phyloP scores from a whole-genome alignment of 2,329 filamentous ascomycete species.

The Dichotomopilus funicola region DNA sequence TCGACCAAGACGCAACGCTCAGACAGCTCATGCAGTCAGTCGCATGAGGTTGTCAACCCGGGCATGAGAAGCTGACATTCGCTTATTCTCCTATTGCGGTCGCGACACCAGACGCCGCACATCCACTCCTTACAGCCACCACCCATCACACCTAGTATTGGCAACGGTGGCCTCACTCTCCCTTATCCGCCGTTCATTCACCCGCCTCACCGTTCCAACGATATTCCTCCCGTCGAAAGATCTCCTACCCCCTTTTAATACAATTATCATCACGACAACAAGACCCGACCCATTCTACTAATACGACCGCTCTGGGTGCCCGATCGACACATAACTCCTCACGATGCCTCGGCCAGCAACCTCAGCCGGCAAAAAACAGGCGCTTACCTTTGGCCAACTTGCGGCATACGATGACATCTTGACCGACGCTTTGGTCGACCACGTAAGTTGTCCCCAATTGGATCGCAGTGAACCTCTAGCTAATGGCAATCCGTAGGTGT shows the following conservation, averaged over 20 bases:
- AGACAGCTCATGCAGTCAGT: conserved; percentile 11
- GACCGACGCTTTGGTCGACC: conserved; percentile 91
- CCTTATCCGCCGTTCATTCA: neutral
- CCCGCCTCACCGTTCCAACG: neutral
- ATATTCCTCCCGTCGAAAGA: neutral
- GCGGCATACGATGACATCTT: conserved; percentile 92
- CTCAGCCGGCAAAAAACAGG: conserved; percentile 51
- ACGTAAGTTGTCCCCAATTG: conserved; percentile 54
- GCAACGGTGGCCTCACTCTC: neutral
- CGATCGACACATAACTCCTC: neutral
- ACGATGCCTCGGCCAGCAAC: conserved; percentile 18
- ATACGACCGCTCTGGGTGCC: too few species aligned
- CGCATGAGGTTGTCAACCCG: conserved; percentile 16
- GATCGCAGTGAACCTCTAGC: neutral
- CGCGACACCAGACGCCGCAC: neutral
- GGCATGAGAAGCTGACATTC: conserved; percentile 9
- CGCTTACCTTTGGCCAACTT: conserved; percentile 78
- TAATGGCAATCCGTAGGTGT: conserved; percentile 54
- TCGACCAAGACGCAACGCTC: conserved; percentile 5
- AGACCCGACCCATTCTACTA: too few species aligned
- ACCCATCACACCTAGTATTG: neutral
- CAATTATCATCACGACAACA: too few species aligned
- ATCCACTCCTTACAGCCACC: conserved; percentile 1
- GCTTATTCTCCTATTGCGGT: conserved; percentile 11
- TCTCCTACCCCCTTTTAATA: neutral